phyloP scores from a whole-genome alignment of 768 basidiomycete species.

The Sistotremastrum niveocremeum region DNA sequence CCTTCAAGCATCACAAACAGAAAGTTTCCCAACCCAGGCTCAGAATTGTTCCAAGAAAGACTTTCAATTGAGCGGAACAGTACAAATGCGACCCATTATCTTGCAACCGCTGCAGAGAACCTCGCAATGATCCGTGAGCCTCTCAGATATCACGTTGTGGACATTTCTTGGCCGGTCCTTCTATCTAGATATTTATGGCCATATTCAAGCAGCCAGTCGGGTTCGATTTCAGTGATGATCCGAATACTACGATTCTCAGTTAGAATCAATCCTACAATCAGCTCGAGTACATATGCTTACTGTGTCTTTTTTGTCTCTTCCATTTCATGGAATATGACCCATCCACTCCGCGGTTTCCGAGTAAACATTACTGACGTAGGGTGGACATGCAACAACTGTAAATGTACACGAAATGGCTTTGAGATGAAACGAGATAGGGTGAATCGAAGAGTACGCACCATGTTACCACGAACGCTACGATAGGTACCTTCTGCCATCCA shows the following conservation, averaged over 20 bases:
- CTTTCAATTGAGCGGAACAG: too few species aligned
- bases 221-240: conserved; percentile 86
- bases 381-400: conserved; percentile 74
- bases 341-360: conserved; percentile 76
- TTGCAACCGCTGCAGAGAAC: too few species aligned
- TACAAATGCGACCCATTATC: too few species aligned
- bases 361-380: conserved; percentile 93
- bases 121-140: too few species aligned
- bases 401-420: conserved; percentile 3
- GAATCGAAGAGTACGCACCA: conserved; percentile 30
- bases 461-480: conserved; percentile 72
- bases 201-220: conserved; percentile 62
- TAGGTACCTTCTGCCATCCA: conserved; percentile 93
- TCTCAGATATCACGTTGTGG: too few species aligned
- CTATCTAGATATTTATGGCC: conserved; percentile 34
- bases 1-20: too few species aligned
- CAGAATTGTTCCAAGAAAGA: too few species aligned
- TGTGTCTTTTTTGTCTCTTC: conserved; percentile 94
- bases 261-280: conserved; percentile 7
- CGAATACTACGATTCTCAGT: conserved; percentile 47
- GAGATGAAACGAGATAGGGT: background rate
- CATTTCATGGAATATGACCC: conserved; percentile 93
- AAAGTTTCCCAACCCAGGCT: too few species aligned
- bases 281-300: conserved; percentile 28
- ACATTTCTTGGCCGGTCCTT: conserved; percentile 2